Evolutionary conservation across 2,329 filamentous ascomycete genomes (phyloP).

Genomic region (Chrysoporthe puriensis): DNA sequence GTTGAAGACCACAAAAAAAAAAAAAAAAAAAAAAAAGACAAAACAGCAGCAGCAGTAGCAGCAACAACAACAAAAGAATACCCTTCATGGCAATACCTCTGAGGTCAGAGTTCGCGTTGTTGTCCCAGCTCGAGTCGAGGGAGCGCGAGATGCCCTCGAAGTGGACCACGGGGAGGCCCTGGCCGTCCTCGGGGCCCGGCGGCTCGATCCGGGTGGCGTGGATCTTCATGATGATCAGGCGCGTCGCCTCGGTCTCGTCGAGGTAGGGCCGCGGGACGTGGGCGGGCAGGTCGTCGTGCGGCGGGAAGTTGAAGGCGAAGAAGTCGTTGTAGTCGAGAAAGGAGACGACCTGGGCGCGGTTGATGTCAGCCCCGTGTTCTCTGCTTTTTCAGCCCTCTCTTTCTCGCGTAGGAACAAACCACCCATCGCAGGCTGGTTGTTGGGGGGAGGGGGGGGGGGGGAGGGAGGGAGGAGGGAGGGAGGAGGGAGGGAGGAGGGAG

Average conservation of each 20-base stretch:
- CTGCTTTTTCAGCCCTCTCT: background rate
- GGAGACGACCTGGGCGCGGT: conserved; percentile 43
- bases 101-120: conserved; percentile 69
- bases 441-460: background rate
- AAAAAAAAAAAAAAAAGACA: background rate
- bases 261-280: conserved; percentile 56
- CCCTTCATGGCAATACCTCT: conserved; percentile 51
- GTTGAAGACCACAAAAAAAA: background rate
- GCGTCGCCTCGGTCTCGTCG: conserved; percentile 66
- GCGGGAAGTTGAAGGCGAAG: conserved; percentile 71
- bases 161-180: conserved; percentile 65
- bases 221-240: conserved; percentile 71
- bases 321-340: conserved; percentile 73
- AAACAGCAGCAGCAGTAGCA: background rate
- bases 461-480: too few species aligned
- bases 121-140: conserved; percentile 67
- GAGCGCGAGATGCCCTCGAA: conserved; percentile 67
- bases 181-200: conserved; percentile 61
- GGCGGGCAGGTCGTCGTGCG: conserved; percentile 43
- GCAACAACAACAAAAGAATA: conserved; percentile 10
- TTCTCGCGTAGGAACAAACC: too few species aligned
- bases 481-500: too few species aligned
- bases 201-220: conserved; percentile 63
- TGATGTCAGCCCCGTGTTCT: background rate
- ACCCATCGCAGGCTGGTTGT: background rate